Base-by-base conservation (phyloP, 140 eudicot genomes). In the Flaveria floridana region DNA sequence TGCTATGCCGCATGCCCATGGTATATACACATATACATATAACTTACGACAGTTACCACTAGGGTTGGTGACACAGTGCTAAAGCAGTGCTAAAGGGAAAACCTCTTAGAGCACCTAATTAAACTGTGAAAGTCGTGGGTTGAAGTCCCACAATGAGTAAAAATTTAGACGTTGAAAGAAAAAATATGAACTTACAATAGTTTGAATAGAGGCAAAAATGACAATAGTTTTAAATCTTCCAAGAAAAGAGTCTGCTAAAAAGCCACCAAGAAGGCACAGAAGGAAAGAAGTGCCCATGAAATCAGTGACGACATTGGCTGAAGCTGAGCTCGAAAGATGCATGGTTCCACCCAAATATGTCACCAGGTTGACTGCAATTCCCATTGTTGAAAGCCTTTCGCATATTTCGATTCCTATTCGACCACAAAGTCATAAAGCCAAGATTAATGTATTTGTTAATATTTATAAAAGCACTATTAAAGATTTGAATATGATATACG, bases 341-440 rank as follows among this genome's bases (percentile, higher is more conserved):
- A 94, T 90, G 52, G 89, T 85, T 62, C 94, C 96, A 44, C 84
- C 88, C 72, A 93, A 77, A 85, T 94, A 90, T 18, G 99, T 94
- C 82, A 94, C 99, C 21, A 94, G 87, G 75, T 94, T 94, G 71
- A 90, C 99, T 71, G 96, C 94, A 55, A 94, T 94, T 57, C 99
- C 99, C 97, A 94, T 90, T 34, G 99, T 94, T 53, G 99, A 88
- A 53, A 94, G 96, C 89, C 97, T 94, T 82, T 90, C 99, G 50
- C 86, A 69, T 63, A 90, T 71, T 84, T 94, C 99, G n/a, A 94
- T 94, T 52, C 99, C 99, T 94, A 80, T 11, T 80, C 30, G 1
- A 74, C 73, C 72, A 74, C 47, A 67, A 74, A 66, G 64, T 19
- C 34, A 56, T 12, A 70, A 55, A 26, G 71, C 70, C 20, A 65